Conservation (phyloP, 305 asterid genomes). For the Fraxinus albicans region DNA sequence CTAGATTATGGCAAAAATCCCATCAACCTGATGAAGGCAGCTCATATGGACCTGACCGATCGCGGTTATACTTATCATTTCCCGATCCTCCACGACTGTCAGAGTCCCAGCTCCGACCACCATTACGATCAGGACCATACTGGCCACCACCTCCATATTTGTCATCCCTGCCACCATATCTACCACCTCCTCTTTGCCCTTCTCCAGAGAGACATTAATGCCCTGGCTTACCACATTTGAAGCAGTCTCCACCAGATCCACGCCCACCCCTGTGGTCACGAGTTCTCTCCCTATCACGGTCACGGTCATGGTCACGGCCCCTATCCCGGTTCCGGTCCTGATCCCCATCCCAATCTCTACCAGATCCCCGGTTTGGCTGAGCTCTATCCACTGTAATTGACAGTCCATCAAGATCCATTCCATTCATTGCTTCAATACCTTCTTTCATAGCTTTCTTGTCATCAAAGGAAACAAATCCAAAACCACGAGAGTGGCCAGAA, state of each 20-base stretch:
- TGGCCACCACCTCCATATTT: slow-evolving; percentile 53
- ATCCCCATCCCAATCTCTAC: slow-evolving; percentile 63
- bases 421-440: slow-evolving; percentile 87
- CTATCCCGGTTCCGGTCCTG: slow-evolving; percentile 38
- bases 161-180: slow-evolving; percentile 77
- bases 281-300: slow-evolving; percentile 45
- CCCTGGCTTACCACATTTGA: slow-evolving; percentile 85
- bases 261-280: slow-evolving; percentile 69
- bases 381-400: slow-evolving; percentile 87
- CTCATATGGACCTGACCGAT: slow-evolving; percentile 92
- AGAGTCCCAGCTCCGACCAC: slow-evolving; percentile 66
- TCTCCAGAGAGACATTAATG: slow-evolving; percentile 81
- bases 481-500: slow-evolving; percentile 91
- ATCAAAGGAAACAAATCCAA: slow-evolving; percentile 87
- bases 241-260: slow-evolving; percentile 85
- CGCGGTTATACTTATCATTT: slow-evolving; percentile 69
- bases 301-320: slow-evolving; percentile 51
- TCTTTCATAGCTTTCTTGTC: slow-evolving; percentile 84
- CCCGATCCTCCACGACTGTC: slow-evolving; percentile 60
- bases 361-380: slow-evolving; percentile 73
- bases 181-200: slow-evolving; percentile 45
- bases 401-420: slow-evolving; percentile 84
- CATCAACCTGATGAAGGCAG: slow-evolving; percentile 44
- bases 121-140: slow-evolving; percentile 63
- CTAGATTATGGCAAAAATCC: neutral